Conservation (phyloP, 805 yeast genomes). For the Metschnikowia proteae region DNA sequence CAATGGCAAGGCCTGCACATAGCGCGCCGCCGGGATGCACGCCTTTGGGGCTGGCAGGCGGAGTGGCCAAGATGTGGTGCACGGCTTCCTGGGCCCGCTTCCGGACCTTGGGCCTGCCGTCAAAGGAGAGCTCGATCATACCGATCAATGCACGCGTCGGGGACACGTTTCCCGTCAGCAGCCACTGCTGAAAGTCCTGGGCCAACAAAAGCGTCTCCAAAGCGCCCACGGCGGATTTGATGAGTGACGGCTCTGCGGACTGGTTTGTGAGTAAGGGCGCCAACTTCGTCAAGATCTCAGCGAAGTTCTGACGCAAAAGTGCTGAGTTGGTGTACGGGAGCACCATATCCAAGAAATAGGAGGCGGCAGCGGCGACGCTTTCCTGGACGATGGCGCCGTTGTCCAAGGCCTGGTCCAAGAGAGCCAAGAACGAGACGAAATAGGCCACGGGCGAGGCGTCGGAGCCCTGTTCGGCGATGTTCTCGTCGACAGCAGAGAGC, state of each 20-base stretch:
- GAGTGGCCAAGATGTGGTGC: conserved; percentile 54
- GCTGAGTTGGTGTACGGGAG: conserved; percentile 69
- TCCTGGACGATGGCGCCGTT: conserved; percentile 52
- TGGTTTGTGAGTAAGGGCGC: conserved; percentile 75
- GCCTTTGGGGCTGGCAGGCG: conserved; percentile 73
- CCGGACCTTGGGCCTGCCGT: conserved; percentile 91
- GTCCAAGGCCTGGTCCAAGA: conserved; percentile 67
- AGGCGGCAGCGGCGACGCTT: conserved; percentile 66
- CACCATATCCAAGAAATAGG: conserved; percentile 77
- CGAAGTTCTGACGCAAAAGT: conserved; percentile 68
- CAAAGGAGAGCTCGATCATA: conserved; percentile 71
- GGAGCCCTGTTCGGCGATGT: conserved; percentile 62
- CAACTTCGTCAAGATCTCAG: conserved; percentile 70
- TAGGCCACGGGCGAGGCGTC: conserved; percentile 72
- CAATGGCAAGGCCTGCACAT: conserved; percentile 66
- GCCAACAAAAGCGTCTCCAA: conserved; percentile 74
- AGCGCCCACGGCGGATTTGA: conserved; percentile 81
- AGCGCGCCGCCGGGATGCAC: conserved; percentile 73
- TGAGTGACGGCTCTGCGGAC: conserved; percentile 72
- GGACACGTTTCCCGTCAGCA: conserved; percentile 50
- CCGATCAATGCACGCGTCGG: conserved; percentile 82
- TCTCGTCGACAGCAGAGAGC: conserved; percentile 86
- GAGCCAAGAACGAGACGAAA: conserved; percentile 75
- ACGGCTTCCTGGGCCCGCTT: conserved; percentile 92
- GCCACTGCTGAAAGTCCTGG: conserved; percentile 81